Conservation (phyloP, 2,329 filamentous ascomycete genomes). For the Botryotinia calthae region DNA sequence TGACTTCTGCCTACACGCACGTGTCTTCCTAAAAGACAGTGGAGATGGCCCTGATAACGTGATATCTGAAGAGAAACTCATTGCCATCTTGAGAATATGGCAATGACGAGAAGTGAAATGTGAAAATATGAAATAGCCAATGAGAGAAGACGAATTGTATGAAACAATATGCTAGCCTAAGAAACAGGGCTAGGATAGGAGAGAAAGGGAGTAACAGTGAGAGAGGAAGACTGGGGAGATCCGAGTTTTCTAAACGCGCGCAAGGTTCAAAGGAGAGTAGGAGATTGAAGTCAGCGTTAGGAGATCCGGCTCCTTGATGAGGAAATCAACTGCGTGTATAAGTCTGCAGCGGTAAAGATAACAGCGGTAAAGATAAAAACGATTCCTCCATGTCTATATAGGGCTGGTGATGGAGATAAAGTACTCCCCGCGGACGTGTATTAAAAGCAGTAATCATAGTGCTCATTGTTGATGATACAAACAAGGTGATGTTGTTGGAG, state of each 20-base stretch:
- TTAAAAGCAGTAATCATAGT: slow-evolving; percentile 2
- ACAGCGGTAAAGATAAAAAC: background rate
- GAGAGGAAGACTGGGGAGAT: background rate
- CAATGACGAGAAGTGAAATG: background rate
- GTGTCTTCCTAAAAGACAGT: slow-evolving; percentile 21
- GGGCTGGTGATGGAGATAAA: slow-evolving; percentile 2
- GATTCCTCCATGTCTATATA: background rate
- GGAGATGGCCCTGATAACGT: slow-evolving; percentile 10
- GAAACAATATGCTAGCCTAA: slow-evolving; percentile 6
- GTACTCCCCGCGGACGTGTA: background rate
- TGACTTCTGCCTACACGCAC: slow-evolving; percentile 33
- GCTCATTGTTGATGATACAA: slow-evolving; percentile 3
- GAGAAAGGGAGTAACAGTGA: background rate
- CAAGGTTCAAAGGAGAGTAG: background rate
- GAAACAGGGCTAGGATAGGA: background rate
- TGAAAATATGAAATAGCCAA: background rate
- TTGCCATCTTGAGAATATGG: slow-evolving; percentile 20
- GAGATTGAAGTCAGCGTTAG: background rate
- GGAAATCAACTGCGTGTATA: slow-evolving; percentile 15
- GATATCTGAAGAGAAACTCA: slow-evolving; percentile 8
- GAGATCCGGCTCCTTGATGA: slow-evolving; percentile 16
- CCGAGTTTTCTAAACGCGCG: background rate
- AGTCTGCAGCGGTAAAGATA: background rate
- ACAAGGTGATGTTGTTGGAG: slow-evolving; percentile 1
- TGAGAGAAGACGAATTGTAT: background rate